Evolutionary conservation across 2,329 filamentous ascomycete species (phyloP), one percentile per base, ranked within the genome.

Genomic region (Phoma sp.): DNA sequence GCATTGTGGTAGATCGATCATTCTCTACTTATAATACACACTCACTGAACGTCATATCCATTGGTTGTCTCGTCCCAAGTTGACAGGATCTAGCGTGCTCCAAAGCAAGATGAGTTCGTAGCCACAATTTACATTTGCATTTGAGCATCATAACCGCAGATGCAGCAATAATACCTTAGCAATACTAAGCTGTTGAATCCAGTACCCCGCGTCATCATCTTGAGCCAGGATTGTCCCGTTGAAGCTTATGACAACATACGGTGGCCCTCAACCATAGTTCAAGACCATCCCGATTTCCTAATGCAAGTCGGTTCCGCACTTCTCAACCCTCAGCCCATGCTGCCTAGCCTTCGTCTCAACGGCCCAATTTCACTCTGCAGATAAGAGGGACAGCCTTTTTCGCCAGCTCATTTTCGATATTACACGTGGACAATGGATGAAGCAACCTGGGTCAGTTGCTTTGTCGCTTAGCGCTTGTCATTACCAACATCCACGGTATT

Each of bases 241-340:
- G 12, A 25, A n/a, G 7, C 20, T 5, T 20, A n/a, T 34, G 17
- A 18, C 42, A 40, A 42, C 18, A 36, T 42, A 14, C n/a, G 38
- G 28, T 20, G 42, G 53, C 47, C 48, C 47, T 28, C 47, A 29
- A 52, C 53, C 53, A 21, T 40, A 40, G n/a, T 30, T 46, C 15
- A 17, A 5, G 20, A 7, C n/a, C 11, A 15, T 18, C 21, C 37
- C n/a, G 29, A 46, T 4, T 10, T 17, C 10, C 33, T 33, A 47
- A 32, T 42, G 33, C 18, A 25, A 14, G 21, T 29, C 38, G 21
- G 26, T 42, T 15, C 48, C 26, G 10, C 12, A 7, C 21, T 51
- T 10, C n/a, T 34, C 32, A 17, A 30, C n/a, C 11, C 26, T 25
- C 7, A n/a, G 30, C 5, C 30, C 20, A 42, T 14, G 28, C 20